Evolutionary conservation across 352 stramenopile species (phyloP).

Genomic region (Pythium guiyangense): DNA sequence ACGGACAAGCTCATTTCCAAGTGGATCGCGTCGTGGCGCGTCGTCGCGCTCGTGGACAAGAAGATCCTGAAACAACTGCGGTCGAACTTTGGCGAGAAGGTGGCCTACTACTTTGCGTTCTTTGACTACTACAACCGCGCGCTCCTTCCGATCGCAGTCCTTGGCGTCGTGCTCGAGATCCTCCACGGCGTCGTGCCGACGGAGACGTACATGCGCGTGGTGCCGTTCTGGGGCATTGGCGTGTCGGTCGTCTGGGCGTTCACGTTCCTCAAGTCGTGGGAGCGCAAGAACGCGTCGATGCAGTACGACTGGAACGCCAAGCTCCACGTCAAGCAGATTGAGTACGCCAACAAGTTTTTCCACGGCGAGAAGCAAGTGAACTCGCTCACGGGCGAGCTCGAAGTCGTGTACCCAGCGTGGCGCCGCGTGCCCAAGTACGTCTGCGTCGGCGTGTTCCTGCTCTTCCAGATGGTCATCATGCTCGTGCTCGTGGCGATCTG

Average conservation of each 20-base stretch:
- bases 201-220: constrained; percentile 69
- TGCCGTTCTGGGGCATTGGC: constrained; percentile 77
- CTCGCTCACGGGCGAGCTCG: constrained; percentile 62
- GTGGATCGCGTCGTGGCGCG: constrained; percentile 61
- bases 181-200: constrained; percentile 49
- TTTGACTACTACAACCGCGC: constrained; percentile 80
- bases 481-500: constrained; percentile 79
- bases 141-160: constrained; percentile 65
- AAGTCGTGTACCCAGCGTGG: constrained; percentile 67
- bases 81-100: constrained; percentile 84
- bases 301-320: constrained; percentile 82
- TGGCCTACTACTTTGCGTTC: constrained; percentile 87
- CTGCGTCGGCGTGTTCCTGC: constrained; percentile 76
- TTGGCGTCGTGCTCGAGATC: constrained; percentile 57
- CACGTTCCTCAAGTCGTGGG: constrained; percentile 80
- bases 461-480: constrained; percentile 84
- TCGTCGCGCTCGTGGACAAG: constrained; percentile 47
- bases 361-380: constrained; percentile 65
- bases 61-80: constrained; percentile 63
- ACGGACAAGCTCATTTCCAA: constrained; percentile 62
- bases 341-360: constrained; percentile 82
- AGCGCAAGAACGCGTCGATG: constrained; percentile 72
- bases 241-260: constrained; percentile 83
- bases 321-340: constrained; percentile 77
- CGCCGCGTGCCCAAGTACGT: constrained; percentile 70